Percentiles rank a stretch among this genome's conserved stretches.
Evolutionary conservation across 345 rosid species (phyloP).

Genomic region (Cardiospermum halicacabum): DNA sequence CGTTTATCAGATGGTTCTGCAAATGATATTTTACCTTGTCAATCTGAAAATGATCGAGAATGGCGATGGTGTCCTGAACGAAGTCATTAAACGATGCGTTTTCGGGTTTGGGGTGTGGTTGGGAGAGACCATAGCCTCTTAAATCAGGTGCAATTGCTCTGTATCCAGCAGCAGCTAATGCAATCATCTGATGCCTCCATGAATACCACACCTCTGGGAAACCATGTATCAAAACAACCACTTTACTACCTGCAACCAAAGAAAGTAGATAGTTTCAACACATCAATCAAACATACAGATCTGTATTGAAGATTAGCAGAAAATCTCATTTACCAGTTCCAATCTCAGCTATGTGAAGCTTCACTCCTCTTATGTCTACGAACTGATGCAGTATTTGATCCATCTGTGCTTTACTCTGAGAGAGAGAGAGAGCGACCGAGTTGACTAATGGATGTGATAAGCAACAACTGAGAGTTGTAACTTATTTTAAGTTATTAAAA

Average conservation of each 20-base stretch:
- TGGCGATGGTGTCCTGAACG: constrained; percentile 28
- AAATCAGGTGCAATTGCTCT: constrained; percentile 36
- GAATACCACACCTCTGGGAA: constrained; percentile 45
- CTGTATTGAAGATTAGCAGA: neutral
- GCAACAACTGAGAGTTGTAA: neutral
- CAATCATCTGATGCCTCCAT: constrained; percentile 43
- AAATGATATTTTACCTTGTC: constrained; percentile 13
- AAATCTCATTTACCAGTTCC: constrained; percentile 21
- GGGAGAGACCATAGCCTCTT: constrained; percentile 36
- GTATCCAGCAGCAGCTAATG: constrained; percentile 29
- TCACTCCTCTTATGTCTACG: constrained; percentile 20
- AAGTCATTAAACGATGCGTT: constrained; percentile 27
- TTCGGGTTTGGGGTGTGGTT: constrained; percentile 21
- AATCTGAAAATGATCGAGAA: constrained; percentile 27
- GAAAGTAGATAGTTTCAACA: neutral
- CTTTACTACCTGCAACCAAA: constrained; percentile 20
- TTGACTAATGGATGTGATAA: neutral
- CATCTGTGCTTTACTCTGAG: neutral
- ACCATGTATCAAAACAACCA: constrained; percentile 36
- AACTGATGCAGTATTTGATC: constrained; percentile 22
- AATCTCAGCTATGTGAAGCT: constrained; percentile 27
- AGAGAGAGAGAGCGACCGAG: neutral
- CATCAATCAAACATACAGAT: neutral
- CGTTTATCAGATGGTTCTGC: neutral
- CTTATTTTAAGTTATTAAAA: neutral